Base-by-base conservation (phyloP, 176 grass and related monocot species). In the Oryza brachyantha region DNA sequence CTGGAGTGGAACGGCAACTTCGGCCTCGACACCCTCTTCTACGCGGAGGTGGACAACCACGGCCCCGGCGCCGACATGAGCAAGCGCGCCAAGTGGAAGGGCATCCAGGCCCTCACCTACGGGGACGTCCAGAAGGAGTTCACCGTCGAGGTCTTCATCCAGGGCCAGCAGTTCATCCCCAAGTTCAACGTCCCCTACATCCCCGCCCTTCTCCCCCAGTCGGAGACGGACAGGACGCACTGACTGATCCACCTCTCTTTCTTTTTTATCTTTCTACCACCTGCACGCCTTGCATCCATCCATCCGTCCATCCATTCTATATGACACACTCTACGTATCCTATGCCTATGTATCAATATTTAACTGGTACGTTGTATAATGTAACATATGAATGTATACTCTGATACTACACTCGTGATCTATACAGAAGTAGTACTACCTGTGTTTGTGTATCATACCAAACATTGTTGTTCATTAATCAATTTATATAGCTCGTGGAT, bases 1-100 rank as follows among this genome's bases (percentile, higher is more conserved):
- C 83, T 93, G 21, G 92, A 93, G n/a, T 94, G 95, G 95, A 19
- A 12, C 5, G 95, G 95, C 36, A n/a, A 84, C 75, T 88, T 90
- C 42, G 95, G 55, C 0, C 92, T 98, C 0, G 72, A 83, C 24
- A 98, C 95, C 0, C 87, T 91, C 83, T 98, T 92, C 92, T 98
- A 98, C 77, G 72, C 90, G 0, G 95, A 98, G 89, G 50, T 98
- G 0, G 92, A 89, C 54, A 94, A 98, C 92, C 77, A 40, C 0
- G 95, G 95, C 0, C 61, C 90, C 5, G 95, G 92, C 13, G 78
- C 92, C 69, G 83, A 86, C 76, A 92, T 17, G 13, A 82, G 76
- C 79, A 74, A 87, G 80, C 82, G 95, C 46, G 95, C 79, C 63
- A 94, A 77, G 37, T 98, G 95, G 95, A 70, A 29, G 8, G 95